Conservation (phyloP, 2,329 filamentous ascomycete genomes). For the Aureobasidium sp. region DNA sequence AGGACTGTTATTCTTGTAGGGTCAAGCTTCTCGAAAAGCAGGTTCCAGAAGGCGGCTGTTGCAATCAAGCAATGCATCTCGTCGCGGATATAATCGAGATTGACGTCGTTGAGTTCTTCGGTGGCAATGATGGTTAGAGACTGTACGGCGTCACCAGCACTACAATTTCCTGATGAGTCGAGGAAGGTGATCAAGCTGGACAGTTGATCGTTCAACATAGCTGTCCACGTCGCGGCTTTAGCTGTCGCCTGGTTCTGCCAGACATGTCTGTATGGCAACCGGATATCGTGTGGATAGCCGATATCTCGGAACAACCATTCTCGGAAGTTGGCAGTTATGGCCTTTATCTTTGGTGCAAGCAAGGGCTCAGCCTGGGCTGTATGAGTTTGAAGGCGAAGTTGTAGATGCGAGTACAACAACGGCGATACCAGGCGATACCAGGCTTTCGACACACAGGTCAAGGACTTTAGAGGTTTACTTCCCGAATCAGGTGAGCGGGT, state of each 20-base stretch:
- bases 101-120: not conserved
- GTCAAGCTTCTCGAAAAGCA: slow-evolving; percentile 17
- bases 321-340: not conserved
- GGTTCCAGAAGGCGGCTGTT: slow-evolving; percentile 8
- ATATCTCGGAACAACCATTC: not conserved
- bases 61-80: slow-evolving; percentile 7
- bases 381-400: not conserved
- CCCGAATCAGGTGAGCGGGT: slow-evolving; percentile 24
- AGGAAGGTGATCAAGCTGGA: not conserved
- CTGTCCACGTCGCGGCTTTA: not conserved
- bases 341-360: not conserved
- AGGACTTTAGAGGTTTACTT: slow-evolving; percentile 42
- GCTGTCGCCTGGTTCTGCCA: not conserved
- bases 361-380: not conserved
- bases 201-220: not conserved
- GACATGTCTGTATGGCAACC: not conserved
- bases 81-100: slow-evolving; percentile 6
- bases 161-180: not conserved
- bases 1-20: slow-evolving; percentile 28
- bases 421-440: slow-evolving; percentile 47
- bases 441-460: slow-evolving; percentile 44
- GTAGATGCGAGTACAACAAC: slow-evolving; percentile 44
- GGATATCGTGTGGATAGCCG: not conserved
- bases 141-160: not conserved
- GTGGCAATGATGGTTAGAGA: not conserved